A percentile compares a stretch with the other conserved stretches of the same genome.
Evolutionary conservation across 768 basidiomycete species (phyloP).

Genomic region (Leucocoprinus leucothites): DNA sequence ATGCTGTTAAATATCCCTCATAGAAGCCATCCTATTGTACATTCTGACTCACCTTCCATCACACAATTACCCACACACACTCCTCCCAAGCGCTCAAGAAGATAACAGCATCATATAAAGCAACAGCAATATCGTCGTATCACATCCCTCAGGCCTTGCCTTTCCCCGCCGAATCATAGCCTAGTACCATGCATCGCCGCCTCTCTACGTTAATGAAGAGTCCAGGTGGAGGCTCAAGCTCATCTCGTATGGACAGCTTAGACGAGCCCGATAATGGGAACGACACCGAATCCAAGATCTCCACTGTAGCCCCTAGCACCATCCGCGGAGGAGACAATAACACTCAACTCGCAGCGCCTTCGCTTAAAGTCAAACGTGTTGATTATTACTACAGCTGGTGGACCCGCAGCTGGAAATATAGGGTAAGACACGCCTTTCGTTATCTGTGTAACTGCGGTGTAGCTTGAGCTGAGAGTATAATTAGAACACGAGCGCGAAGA

Average conservation of each 20-base stretch:
- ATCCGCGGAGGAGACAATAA: background rate
- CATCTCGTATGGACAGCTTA: slow-evolving; percentile 16
- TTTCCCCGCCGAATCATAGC: background rate
- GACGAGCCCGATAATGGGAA: slow-evolving; percentile 21
- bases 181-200: slow-evolving; percentile 20
- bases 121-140: background rate
- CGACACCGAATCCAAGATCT: slow-evolving; percentile 32
- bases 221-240: background rate
- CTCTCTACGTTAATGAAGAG: slow-evolving; percentile 22
- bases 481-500: slow-evolving; percentile 52
- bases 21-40: background rate
- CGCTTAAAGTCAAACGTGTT: slow-evolving; percentile 57
- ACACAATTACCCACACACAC: too few relatives aligned
- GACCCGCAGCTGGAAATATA: slow-evolving; percentile 57
- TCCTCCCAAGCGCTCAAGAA: too few relatives aligned
- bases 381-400: slow-evolving; percentile 59
- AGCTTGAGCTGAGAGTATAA: background rate
- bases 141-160: background rate
- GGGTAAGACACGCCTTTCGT: slow-evolving; percentile 24
- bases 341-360: slow-evolving; percentile 33
- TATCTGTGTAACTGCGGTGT: background rate
- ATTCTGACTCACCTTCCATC: background rate
- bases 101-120: background rate
- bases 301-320: slow-evolving; percentile 28
- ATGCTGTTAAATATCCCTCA: background rate